Evolutionary conservation across 305 asterid species (phyloP).

Genomic region (Fraxinus ornus): DNA sequence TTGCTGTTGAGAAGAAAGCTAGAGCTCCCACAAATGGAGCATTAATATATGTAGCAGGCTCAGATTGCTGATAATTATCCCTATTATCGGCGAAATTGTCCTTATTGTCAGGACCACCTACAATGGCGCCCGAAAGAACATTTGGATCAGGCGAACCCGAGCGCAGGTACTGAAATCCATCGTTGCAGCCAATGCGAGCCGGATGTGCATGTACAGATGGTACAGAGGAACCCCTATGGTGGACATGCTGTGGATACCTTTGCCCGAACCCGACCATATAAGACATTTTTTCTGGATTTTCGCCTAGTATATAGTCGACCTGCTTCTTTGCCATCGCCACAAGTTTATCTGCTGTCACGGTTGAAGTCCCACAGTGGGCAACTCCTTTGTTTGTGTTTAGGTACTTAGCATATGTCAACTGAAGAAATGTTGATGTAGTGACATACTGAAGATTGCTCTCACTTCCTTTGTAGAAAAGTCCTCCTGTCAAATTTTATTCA

Average conservation of each 20-base stretch:
- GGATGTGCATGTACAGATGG: constrained; percentile 56
- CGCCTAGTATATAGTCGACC: constrained; percentile 77
- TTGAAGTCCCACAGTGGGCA: constrained; percentile 53
- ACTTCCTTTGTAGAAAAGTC: constrained; percentile 55
- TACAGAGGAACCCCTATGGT: constrained; percentile 82
- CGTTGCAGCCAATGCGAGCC: constrained; percentile 43
- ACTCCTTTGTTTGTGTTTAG: constrained; percentile 41
- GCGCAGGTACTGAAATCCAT: constrained; percentile 50
- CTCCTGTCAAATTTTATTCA: constrained; percentile 43
- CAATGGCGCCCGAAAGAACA: constrained; percentile 56
- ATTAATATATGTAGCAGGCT: constrained; percentile 76
- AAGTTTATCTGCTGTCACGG: constrained; percentile 48
- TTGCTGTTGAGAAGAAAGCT: constrained; percentile 54
- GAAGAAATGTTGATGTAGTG: constrained; percentile 68
- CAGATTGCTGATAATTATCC: constrained; percentile 64
- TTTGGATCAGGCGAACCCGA: constrained; percentile 64
- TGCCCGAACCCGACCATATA: constrained; percentile 84
- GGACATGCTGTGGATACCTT: constrained; percentile 61
- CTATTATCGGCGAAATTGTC: constrained; percentile 62
- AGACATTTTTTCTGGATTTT: constrained; percentile 64
- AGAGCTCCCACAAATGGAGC: constrained; percentile 73
- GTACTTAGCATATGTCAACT: constrained; percentile 64
- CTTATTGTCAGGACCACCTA: constrained; percentile 71
- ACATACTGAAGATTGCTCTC: constrained; percentile 85
- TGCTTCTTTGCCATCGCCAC: constrained; percentile 55